These are phyloP conservation scores for Arabidopsis arenosa DNA, from an alignment of 345 rosid species.

Conservation along the genomic window DNA sequence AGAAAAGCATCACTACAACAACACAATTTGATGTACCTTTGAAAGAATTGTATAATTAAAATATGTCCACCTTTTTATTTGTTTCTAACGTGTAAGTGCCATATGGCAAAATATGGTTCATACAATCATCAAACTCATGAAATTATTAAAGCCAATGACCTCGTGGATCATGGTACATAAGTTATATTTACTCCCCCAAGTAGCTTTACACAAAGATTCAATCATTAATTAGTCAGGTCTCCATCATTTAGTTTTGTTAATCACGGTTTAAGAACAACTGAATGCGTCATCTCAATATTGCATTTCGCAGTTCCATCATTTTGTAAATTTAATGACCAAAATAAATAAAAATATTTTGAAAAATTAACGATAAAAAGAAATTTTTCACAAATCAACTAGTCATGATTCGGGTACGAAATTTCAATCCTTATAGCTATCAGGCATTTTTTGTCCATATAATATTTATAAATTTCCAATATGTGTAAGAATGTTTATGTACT, in stretches of 20 bases:
- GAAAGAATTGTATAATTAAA: not conserved
- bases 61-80: not conserved
- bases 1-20: not conserved
- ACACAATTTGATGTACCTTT: not conserved
- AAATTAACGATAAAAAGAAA: too few relatives aligned
- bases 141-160: not conserved
- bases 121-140: constrained; percentile 3
- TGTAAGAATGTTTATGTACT: not conserved
- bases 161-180: constrained; percentile 33
- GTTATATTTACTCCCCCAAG: constrained; percentile 14
- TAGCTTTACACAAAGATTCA: constrained; percentile 14
- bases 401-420: not conserved
- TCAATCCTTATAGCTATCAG: not conserved
- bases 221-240: not conserved
- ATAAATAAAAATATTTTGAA: not conserved
- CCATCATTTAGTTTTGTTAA: constrained; percentile 1
- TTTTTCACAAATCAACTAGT: not conserved
- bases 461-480: not conserved
- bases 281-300: not conserved
- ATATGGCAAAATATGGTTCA: constrained; percentile 19
- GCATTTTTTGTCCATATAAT: not conserved
- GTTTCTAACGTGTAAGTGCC: constrained; percentile 13
- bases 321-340: not conserved
- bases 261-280: not conserved
- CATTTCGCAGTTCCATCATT: not conserved